phyloP scores from a whole-genome alignment of 768 basidiomycete species.

The Lactarius indigo region DNA sequence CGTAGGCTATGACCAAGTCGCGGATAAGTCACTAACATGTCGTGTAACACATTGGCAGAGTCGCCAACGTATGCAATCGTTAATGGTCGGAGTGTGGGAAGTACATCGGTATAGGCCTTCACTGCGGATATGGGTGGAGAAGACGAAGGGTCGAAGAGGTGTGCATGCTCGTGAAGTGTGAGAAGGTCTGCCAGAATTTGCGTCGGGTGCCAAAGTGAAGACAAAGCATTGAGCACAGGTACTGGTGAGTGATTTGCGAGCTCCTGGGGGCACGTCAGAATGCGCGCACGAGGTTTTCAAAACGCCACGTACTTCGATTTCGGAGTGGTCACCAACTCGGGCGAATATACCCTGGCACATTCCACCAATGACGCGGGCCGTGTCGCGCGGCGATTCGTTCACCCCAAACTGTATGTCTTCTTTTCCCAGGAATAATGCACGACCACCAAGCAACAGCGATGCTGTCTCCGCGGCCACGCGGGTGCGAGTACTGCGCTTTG shows the following conservation, averaged over 20 bases:
- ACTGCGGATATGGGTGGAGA: neutral
- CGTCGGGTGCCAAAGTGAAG: constrained; percentile 94
- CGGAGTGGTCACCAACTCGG: constrained; percentile 86
- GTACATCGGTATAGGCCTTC: constrained; percentile 24
- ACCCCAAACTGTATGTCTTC: constrained; percentile 96
- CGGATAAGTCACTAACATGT: constrained; percentile 95
- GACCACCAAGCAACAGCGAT: constrained; percentile 74
- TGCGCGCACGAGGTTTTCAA: constrained; percentile 1
- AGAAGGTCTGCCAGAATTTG: constrained; percentile 92
- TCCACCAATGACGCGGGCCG: constrained; percentile 82
- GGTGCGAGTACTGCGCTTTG: constrained; percentile 91
- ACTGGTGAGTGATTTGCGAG: constrained; percentile 87
- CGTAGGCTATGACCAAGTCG: constrained; percentile 84
- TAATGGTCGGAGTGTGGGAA: constrained; percentile 65
- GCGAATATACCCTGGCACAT: constrained; percentile 99
- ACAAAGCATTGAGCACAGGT: constrained; percentile 94
- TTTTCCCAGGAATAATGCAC: constrained; percentile 82
- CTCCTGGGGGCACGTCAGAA: constrained; percentile 50
- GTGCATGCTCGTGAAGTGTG: constrained; percentile 76
- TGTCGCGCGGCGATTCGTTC: constrained; percentile 84
- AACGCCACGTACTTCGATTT: constrained; percentile 73
- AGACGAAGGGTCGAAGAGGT: constrained; percentile 44
- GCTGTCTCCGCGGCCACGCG: constrained; percentile 86
- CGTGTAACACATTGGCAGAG: constrained; percentile 91
- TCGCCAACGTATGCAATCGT: constrained; percentile 95